These are phyloP conservation scores for Phytophthora fragariae DNA, from an alignment of 352 stramenopile species.

Conservation along the genomic window DNA sequence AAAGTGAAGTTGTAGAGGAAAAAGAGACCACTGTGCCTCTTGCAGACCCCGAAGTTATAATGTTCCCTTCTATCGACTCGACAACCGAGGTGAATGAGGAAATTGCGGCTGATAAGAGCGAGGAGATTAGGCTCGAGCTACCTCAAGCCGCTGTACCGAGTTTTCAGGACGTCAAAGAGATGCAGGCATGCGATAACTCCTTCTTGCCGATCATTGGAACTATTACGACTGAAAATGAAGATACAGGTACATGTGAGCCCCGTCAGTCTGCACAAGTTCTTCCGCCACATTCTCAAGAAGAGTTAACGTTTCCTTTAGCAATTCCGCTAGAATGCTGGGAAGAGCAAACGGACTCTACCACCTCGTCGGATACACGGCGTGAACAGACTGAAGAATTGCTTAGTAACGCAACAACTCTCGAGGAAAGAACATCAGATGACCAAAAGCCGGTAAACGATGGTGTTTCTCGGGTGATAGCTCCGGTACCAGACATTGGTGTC, in stretches of 20 bases:
- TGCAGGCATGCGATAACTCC: background rate
- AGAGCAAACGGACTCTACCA: constrained; percentile 1
- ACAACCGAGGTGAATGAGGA: background rate
- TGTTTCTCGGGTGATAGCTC: background rate
- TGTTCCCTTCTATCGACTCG: constrained; percentile 14
- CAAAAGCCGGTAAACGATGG: background rate
- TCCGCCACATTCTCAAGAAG: background rate
- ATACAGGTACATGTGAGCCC: background rate
- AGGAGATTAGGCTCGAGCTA: background rate
- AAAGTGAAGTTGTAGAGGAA: constrained; percentile 2
- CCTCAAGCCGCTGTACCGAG: background rate
- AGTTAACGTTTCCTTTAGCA: background rate
- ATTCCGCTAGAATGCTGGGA: constrained; percentile 30
- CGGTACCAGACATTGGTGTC: too few species aligned
- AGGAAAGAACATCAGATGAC: background rate
- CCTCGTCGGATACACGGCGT: background rate
- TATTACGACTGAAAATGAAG: background rate
- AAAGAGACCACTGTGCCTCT: background rate
- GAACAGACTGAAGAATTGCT: background rate
- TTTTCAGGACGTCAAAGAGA: constrained; percentile 4
- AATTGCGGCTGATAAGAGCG: background rate
- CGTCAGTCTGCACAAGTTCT: background rate
- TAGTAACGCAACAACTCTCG: background rate
- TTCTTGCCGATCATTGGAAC: background rate
- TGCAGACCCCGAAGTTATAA: constrained; percentile 30